Base-by-base conservation (phyloP, 495 filamentous ascomycete genomes). In the Xylaria curta region DNA sequence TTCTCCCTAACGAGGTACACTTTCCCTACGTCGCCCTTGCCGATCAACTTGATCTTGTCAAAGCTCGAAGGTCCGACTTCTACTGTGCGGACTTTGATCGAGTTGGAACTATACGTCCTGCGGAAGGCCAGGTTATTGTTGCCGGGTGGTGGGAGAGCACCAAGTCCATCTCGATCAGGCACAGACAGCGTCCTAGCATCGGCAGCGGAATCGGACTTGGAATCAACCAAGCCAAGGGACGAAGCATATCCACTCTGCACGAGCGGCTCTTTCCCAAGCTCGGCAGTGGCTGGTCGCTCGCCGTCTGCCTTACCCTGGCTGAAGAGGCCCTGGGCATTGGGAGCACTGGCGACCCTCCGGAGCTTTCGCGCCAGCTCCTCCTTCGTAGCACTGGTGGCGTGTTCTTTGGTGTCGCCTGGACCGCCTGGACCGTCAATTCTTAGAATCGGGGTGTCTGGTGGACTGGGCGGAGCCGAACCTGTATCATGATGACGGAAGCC, bases 31-130 rank as follows among this genome's bases (percentile, higher is more conserved):
- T 99, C 96, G 72, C 96, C 96, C 84, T 99, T 99, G 21, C 96
- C 96, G 79, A 99, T 97, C 81, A 99, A 85, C 78, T 98, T 98
- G 82, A 99, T 97, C 89, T 99, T 99, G 83, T 99, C 96, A 78
- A 99, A 99, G 76, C 96, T 99, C 70, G 91, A 87, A 8, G 96
- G 96, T 0, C 95, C 93, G 44, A 99, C 96, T 82, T 99, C 96
- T 62, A 99, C 96, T 80, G 97, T 93, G 74, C 95, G 89, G 70
- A 99, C 92, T 81, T 98, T 98, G 85, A 99, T 99, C 51, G 96
- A 98, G 78, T 98, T 99, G 68, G 96, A 97, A 82, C 96, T 98
- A 81, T 99, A 99, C 3, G 96, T 99, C 76, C 96, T 89, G 73
- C 96, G 90, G 81, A 98, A 99, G 19, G 91, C 88, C 40, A 92